Percentiles rank a stretch among this genome's conserved stretches.
These are phyloP conservation scores for Chloromonas sp. DNA, from an alignment of 163 green algal species.

Conservation along the genomic window DNA sequence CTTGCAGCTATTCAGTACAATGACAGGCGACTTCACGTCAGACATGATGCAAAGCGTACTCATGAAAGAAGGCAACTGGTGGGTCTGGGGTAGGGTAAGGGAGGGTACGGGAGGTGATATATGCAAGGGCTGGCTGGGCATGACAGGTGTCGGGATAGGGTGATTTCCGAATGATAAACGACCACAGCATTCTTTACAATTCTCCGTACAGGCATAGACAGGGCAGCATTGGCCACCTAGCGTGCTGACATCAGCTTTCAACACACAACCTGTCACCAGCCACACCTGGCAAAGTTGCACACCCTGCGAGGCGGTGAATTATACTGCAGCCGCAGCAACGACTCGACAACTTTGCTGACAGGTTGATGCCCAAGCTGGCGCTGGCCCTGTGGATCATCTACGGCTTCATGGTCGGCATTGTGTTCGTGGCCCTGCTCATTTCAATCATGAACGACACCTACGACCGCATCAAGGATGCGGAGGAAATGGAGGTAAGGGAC, in stretches of 20 bases:
- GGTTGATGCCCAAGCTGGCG: conserved; percentile 19
- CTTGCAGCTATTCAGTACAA: conserved; percentile 6
- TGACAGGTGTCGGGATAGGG: too few species aligned
- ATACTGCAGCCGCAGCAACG: too few species aligned
- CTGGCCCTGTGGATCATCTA: conserved; percentile 21
- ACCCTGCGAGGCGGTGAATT: too few species aligned
- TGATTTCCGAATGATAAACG: too few species aligned
- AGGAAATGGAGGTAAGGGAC: conserved; percentile 28
- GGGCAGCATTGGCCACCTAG: too few species aligned
- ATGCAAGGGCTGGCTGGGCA: too few species aligned
- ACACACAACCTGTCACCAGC: too few species aligned
- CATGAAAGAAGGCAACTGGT: conserved; percentile 2
- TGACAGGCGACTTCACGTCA: conserved; percentile 8
- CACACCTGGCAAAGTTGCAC: too few species aligned
- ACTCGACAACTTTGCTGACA: neutral
- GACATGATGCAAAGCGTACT: neutral
- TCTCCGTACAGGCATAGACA: too few species aligned
- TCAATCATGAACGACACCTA: conserved; percentile 49
- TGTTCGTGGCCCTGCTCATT: conserved; percentile 44
- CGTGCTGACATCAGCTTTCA: too few species aligned
- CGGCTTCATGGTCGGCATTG: conserved; percentile 34
- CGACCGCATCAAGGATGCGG: conserved; percentile 39
- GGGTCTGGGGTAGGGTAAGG: neutral
- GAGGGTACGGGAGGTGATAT: too few species aligned
- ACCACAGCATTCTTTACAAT: too few species aligned